phyloP scores from a whole-genome alignment of 2,329 filamentous ascomycete genomes.

The Nemania abortiva region DNA sequence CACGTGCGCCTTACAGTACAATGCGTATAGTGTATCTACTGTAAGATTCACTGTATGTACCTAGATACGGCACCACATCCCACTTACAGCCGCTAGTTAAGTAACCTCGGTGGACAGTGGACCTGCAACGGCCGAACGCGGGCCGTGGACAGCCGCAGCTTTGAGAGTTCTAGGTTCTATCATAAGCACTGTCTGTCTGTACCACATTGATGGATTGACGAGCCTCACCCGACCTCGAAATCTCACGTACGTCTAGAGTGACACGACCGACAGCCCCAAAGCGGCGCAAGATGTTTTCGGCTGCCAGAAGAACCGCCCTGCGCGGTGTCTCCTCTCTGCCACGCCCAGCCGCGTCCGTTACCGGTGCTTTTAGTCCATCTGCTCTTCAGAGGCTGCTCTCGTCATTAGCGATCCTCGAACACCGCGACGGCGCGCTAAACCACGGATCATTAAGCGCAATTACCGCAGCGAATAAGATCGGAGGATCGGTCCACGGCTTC shows the following conservation, averaged over 20 bases:
- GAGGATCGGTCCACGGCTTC: constrained; percentile 87
- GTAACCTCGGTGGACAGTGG: constrained; percentile 34
- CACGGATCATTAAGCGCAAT: constrained; percentile 85
- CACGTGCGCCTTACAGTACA: constrained; percentile 14
- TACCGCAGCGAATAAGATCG: constrained; percentile 86
- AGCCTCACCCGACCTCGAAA: constrained; percentile 15
- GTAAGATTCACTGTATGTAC: neutral
- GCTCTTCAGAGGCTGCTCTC: constrained; percentile 79
- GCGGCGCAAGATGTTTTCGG: constrained; percentile 47
- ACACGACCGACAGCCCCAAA: constrained; percentile 10
- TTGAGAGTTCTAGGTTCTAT: neutral
- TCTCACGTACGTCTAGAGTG: neutral
- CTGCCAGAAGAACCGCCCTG: constrained; percentile 47
- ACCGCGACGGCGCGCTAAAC: constrained; percentile 89
- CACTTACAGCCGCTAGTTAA: neutral
- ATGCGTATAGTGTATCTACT: neutral
- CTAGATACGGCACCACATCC: neutral
- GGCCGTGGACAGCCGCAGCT: constrained; percentile 41
- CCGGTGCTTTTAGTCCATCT: constrained; percentile 59
- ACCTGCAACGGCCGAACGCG: constrained; percentile 27
- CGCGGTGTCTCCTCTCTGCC: constrained; percentile 43
- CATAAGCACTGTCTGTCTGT: neutral
- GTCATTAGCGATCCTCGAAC: constrained; percentile 91
- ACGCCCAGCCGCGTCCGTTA: constrained; percentile 47
- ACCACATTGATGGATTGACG: constrained; percentile 6